Evolutionary conservation across 1,284 basidiomycete genomes (phyloP), one percentile per base, ranked within the genome.

Genomic region (Tilletia indica): DNA sequence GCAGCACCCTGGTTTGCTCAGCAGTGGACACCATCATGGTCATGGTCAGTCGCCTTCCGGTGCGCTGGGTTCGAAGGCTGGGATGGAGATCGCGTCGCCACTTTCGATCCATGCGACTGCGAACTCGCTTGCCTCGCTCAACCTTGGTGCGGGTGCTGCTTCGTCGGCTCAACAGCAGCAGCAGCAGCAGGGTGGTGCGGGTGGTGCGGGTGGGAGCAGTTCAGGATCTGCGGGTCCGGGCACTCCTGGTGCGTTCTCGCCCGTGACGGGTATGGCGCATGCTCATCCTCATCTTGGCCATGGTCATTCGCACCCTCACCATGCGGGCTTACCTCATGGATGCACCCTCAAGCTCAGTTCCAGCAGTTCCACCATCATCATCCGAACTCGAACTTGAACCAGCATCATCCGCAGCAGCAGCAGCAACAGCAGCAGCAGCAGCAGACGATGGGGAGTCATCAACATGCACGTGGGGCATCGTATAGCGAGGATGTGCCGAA

Each of bases 111-210:
- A 63, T 38, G 58, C 71, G n/a, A 71, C 76, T 68, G 71, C 77
- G 31, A 76, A 64, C 71, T 74, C 72, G 54, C 74, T 79, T 14
- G 77, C 72, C 51, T 79, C 78, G 19, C 72, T 79, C 70, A 78
- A 77, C 47, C 69, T 79, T 21, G 74, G 76, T n/a, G 67, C 76
- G 2, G 63, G 54, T 31, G 25, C 25, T 31, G 25, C 25, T 31
- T 31, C 25, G 25, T 31, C 25, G 25, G 25, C 25, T 31, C 25
- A 31, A 31, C 25, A 31, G 25, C 54, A 19, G 14, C 14, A 25
- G 14, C 11, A 25, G 54, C 21, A 21, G n/a, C n/a, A n/a, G n/a
- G n/a, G 54, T 58, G 25, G 11, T 58, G 54, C 11, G 8, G 25
- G 2, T 14, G 21, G 54, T 58, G 54, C 14, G 14, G 48, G 48